Conservation (phyloP, 129 eudicot genomes). For the sunflower (Helianthus annuus) region DNA sequence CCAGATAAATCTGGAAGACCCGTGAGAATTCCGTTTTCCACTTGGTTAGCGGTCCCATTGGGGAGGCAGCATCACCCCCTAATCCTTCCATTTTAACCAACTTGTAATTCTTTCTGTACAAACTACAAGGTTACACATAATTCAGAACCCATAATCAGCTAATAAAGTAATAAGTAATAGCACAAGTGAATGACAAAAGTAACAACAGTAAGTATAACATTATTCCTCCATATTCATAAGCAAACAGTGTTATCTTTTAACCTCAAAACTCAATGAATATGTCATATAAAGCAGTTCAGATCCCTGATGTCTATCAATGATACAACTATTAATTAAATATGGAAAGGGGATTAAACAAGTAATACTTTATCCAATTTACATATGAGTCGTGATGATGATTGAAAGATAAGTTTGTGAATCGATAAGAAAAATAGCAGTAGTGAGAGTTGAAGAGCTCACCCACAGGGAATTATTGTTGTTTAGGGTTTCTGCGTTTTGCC, state of each 20-base stretch:
- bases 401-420: constrained; percentile 7
- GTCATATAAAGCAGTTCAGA: constrained; percentile 6
- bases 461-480: background rate
- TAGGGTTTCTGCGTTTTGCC: constrained; percentile 21
- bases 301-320: background rate
- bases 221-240: constrained; percentile 10
- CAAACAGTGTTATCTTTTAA: background rate
- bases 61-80: constrained; percentile 47
- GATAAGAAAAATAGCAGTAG: constrained; percentile 1
- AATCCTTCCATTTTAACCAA: constrained; percentile 45
- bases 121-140: constrained; percentile 11
- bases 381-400: constrained; percentile 4
- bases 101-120: constrained; percentile 18
- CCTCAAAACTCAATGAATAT: background rate
- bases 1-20: constrained; percentile 53
- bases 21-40: constrained; percentile 51
- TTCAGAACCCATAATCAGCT: background rate
- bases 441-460: constrained; percentile 18
- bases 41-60: constrained; percentile 45
- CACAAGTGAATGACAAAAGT: no score
- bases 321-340: constrained; percentile 16
- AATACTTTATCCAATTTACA: background rate
- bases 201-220: background rate
- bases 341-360: constrained; percentile 6
- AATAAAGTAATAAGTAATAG: background rate